These are phyloP conservation scores for Kalmanozyma brasiliensis DNA, from an alignment of 1,284 basidiomycete species.

Conservation along the genomic window DNA sequence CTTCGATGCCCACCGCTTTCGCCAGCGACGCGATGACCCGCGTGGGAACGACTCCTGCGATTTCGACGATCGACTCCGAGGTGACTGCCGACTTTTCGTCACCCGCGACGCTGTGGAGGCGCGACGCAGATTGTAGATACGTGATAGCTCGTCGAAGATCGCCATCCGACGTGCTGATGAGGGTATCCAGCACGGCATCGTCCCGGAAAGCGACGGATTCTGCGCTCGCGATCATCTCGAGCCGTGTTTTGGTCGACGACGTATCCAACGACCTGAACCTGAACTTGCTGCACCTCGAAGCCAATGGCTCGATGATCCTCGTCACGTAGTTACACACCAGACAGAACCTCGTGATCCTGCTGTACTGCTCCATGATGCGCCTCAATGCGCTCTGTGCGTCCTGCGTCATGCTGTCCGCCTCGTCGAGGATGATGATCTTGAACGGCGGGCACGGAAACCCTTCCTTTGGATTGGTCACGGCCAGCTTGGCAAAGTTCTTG, in stretches of 20 bases:
- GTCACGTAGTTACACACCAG: conserved; percentile 99
- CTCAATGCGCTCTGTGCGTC: conserved; percentile 95
- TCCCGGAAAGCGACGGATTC: conserved; percentile 71
- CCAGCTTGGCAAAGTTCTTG: conserved; percentile 89
- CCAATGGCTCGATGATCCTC: conserved; percentile 95
- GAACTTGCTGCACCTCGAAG: conserved; percentile 99
- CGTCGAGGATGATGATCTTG: conserved; percentile 98
- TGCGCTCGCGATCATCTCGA: conserved; percentile 80
- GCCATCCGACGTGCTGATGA: conserved; percentile 85
- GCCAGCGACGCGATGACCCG: conserved; percentile 78
- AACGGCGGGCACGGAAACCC: conserved; percentile 94
- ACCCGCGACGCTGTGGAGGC: conserved; percentile 71
- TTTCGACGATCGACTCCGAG: conserved; percentile 81
- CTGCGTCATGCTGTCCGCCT: conserved; percentile 99
- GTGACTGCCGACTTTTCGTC: conserved; percentile 38
- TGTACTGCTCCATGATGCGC: conserved; percentile 98
- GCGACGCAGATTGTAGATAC: conserved; percentile 93
- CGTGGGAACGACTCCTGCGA: conserved; percentile 92
- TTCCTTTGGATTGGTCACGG: conserved; percentile 66
- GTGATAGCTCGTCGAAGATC: conserved; percentile 98
- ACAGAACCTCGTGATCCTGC: conserved; percentile 95
- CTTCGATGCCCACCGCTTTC: conserved; percentile 76
- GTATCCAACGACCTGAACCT: conserved; percentile 92
- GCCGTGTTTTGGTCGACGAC: conserved; percentile 78
- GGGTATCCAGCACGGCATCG: conserved; percentile 71